Percentiles rank a stretch among this genome's conserved stretches.
These are phyloP conservation scores for Cercospora citrullina DNA, from an alignment of 2,329 filamentous ascomycete genomes.

Conservation along the genomic window DNA sequence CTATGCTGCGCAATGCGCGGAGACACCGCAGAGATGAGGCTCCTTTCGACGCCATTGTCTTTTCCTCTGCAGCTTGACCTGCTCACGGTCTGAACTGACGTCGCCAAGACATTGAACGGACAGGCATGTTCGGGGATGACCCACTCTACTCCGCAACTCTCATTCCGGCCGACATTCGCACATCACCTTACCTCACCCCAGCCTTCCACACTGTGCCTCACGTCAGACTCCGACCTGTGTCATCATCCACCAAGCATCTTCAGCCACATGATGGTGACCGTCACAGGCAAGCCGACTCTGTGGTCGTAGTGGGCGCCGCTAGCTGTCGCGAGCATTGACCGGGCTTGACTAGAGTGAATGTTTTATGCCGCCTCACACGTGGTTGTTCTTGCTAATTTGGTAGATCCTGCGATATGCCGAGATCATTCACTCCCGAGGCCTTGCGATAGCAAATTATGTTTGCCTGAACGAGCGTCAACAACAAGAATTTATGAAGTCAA, in stretches of 20 bases:
- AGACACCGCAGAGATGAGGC: constrained; percentile 35
- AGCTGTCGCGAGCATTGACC: not conserved
- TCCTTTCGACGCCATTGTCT: constrained; percentile 33
- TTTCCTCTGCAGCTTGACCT: not conserved
- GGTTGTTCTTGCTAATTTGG: not conserved
- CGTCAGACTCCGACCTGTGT: not conserved
- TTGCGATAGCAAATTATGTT: not conserved
- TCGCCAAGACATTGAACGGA: not conserved
- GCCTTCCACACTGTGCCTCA: not conserved
- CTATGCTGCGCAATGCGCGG: constrained; percentile 33
- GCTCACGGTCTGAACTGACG: not conserved
- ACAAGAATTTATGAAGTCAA: not conserved
- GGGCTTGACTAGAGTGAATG: not conserved
- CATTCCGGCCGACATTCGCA: constrained; percentile 23
- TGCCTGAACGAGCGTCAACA: not conserved
- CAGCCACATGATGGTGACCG: not conserved
- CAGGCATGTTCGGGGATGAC: constrained; percentile 30
- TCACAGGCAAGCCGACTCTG: not conserved
- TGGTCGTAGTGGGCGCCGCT: not conserved
- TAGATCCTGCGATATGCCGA: not conserved
- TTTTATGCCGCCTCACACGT: not conserved
- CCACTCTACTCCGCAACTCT: not conserved
- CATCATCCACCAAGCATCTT: not conserved
- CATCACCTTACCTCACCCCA: not conserved
- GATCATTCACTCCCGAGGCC: not conserved